phyloP scores from a whole-genome alignment of 345 rosid species.

The Hibiscus trionum region DNA sequence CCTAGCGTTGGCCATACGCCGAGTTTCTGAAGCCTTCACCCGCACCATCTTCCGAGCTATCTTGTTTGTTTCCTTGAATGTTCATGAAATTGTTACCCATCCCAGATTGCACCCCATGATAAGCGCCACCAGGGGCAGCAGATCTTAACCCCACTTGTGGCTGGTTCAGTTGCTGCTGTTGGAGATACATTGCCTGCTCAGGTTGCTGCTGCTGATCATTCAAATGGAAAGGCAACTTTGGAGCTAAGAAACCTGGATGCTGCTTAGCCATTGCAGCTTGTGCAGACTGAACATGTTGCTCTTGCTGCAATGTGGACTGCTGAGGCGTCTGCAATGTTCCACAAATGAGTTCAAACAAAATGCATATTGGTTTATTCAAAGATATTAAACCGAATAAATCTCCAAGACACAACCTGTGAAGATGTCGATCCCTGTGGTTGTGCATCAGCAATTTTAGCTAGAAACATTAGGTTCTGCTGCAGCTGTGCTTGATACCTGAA shows the following conservation, averaged over 20 bases:
- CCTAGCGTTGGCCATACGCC: neutral
- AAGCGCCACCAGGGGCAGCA: neutral
- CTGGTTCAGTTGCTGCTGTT: slow-evolving; percentile 13
- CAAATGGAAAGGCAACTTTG: slow-evolving; percentile 13
- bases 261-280: slow-evolving; percentile 25
- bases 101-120: slow-evolving; percentile 14
- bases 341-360: neutral
- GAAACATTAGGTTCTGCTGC: slow-evolving; percentile 32
- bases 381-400: neutral
- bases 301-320: slow-evolving; percentile 20
- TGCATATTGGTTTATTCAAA: neutral
- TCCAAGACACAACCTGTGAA: slow-evolving; percentile 16
- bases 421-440: slow-evolving; percentile 24
- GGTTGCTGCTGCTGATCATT: slow-evolving; percentile 12
- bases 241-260: slow-evolving; percentile 5
- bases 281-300: slow-evolving; percentile 19
- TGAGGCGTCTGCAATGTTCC: slow-evolving; percentile 11
- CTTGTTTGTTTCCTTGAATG: slow-evolving; percentile 5
- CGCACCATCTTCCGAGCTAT: neutral
- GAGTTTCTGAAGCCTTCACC: neutral
- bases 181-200: slow-evolving; percentile 5
- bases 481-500: slow-evolving; percentile 33
- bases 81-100: slow-evolving; percentile 3
- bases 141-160: slow-evolving; percentile 18
- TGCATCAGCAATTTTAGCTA: slow-evolving; percentile 32